Conservation (phyloP, 768 basidiomycete species). For the Hortiboletus campestris region DNA sequence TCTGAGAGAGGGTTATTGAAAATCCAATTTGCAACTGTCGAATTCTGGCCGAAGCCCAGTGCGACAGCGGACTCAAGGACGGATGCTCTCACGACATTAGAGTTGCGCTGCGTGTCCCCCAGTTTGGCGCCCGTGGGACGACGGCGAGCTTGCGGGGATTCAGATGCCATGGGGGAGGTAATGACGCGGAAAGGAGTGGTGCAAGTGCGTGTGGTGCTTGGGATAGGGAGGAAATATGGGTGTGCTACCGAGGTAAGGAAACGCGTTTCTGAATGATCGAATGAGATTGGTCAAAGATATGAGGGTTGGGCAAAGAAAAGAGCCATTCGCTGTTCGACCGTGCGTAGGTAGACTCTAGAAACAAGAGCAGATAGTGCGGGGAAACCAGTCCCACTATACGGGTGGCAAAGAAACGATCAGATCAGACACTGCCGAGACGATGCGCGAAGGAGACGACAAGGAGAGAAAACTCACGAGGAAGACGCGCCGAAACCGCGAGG, state of each 20-base stretch:
- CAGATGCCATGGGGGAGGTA: constrained; percentile 19
- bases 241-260: background rate
- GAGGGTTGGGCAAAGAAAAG: constrained; percentile 5
- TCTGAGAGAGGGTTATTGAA: constrained; percentile 60
- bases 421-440: background rate
- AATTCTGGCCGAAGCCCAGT: constrained; percentile 59
- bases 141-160: constrained; percentile 23
- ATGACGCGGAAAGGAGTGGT: constrained; percentile 19
- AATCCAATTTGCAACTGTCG: constrained; percentile 67
- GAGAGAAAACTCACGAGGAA: constrained; percentile 8
- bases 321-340: constrained; percentile 23
- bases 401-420: background rate
- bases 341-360: background rate
- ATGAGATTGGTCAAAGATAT: constrained; percentile 13
- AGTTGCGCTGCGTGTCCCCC: constrained; percentile 40
- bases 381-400: constrained; percentile 19
- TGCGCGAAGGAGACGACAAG: background rate
- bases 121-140: constrained; percentile 27
- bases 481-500: constrained; percentile 6
- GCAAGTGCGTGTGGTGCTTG: background rate
- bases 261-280: constrained; percentile 15
- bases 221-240: constrained; percentile 1
- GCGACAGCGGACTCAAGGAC: constrained; percentile 72
- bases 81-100: constrained; percentile 63
- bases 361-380: constrained; percentile 8